Evolutionary conservation across 192 early-diverging fungal genomes (phyloP).

Genomic region (Backusella circina): DNA sequence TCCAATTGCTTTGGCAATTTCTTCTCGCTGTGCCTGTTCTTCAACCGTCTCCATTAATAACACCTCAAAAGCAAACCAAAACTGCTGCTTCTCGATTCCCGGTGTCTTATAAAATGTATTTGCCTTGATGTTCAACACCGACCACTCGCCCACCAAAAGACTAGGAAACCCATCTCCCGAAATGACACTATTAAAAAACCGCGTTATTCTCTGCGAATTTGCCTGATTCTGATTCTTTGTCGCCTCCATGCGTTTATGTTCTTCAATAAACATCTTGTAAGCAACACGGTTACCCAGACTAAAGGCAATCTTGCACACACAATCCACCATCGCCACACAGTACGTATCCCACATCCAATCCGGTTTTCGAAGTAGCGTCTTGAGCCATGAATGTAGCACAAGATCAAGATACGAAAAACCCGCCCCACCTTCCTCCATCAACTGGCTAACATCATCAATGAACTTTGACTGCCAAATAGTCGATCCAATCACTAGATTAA

Average conservation of each 20-base stretch:
- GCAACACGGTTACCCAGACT: constrained; percentile 16
- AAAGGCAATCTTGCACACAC: constrained; percentile 18
- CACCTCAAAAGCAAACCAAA: constrained; percentile 49
- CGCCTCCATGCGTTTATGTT: constrained; percentile 13
- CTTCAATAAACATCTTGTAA: constrained; percentile 10
- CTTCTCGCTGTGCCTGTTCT: constrained; percentile 31
- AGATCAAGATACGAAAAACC: constrained; percentile 38
- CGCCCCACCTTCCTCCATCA: constrained; percentile 11
- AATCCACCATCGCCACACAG: constrained; percentile 20
- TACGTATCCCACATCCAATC: constrained; percentile 36
- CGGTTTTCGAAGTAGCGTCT: constrained; percentile 8
- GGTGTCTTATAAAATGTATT: constrained; percentile 41
- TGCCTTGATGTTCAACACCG: constrained; percentile 38
- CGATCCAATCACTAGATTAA: constrained; percentile 22
- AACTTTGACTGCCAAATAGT: constrained; percentile 26
- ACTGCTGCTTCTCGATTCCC: constrained; percentile 36
- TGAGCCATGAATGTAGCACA: constrained; percentile 34
- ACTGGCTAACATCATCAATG: constrained; percentile 27
- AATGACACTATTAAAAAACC: constrained; percentile 37
- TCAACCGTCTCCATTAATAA: constrained; percentile 37
- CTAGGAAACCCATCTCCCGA: constrained; percentile 41
- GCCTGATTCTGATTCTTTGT: not conserved
- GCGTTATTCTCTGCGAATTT: not conserved
- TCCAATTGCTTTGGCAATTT: constrained; percentile 13
- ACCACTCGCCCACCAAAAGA: constrained; percentile 47